A percentile compares a stretch with the other conserved stretches of the same genome.
phyloP scores from a whole-genome alignment of 192 early-diverging fungal genomes.

The Backusella tuberculispora region DNA sequence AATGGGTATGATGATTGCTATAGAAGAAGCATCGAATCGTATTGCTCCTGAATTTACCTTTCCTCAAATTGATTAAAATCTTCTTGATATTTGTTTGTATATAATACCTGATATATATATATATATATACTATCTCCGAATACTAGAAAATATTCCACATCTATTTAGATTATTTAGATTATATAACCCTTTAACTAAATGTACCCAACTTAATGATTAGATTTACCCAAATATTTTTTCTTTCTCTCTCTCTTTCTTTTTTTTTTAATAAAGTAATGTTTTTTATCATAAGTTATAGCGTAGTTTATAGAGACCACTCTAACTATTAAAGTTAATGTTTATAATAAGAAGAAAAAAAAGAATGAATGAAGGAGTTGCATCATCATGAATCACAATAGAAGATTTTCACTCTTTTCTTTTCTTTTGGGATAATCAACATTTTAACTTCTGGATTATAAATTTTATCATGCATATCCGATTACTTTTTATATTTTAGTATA shows the following conservation, averaged over 20 bases:
- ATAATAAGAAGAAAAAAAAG: not conserved
- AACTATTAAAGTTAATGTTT: too few species aligned
- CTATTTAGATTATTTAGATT: too few species aligned
- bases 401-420: too few species aligned
- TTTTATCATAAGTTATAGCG: too few species aligned
- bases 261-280: too few species aligned
- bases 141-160: too few species aligned
- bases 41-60: slow-evolving; percentile 12
- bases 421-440: not conserved
- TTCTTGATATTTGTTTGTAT: not conserved
- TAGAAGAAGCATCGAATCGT: slow-evolving; percentile 32
- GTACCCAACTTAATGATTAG: too few species aligned
- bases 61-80: not conserved
- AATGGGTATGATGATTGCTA: slow-evolving; percentile 40
- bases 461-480: not conserved
- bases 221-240: too few species aligned
- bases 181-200: too few species aligned
- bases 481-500: not conserved
- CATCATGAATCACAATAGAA: too few species aligned
- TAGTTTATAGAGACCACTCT: too few species aligned
- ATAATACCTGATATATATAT: not conserved
- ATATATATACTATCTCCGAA: not conserved
- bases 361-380: not conserved
- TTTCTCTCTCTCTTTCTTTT: too few species aligned
- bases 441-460: not conserved